Percentiles rank a stretch among this genome's conserved stretches.
phyloP scores from a whole-genome alignment of 2,329 filamentous ascomycete species.

The Talaromyces verruculosus region DNA sequence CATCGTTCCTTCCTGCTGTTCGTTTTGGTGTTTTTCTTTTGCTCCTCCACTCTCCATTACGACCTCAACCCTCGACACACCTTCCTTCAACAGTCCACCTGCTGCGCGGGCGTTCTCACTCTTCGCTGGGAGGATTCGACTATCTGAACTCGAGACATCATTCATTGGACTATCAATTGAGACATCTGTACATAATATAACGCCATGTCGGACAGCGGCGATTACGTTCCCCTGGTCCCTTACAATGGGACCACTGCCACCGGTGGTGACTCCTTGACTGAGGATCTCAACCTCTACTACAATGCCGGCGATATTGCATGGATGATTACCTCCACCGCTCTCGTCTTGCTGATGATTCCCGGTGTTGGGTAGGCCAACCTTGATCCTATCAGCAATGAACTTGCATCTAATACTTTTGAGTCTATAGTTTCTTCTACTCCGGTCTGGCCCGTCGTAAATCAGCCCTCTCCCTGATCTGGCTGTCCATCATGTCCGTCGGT shows the following conservation, averaged over 20 bases:
- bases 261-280: conserved; percentile 64
- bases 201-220: conserved; percentile 34
- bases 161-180: neutral
- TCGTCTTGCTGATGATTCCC: conserved; percentile 89
- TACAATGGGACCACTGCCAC: conserved; percentile 63
- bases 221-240: conserved; percentile 42
- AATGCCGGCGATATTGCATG: conserved; percentile 78
- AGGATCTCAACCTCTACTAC: conserved; percentile 84
- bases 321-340: conserved; percentile 72
- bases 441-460: conserved; percentile 87
- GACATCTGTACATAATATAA: conserved; percentile 16
- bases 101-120: conserved; percentile 10
- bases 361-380: conserved; percentile 65
- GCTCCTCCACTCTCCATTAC: neutral
- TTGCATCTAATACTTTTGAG: neutral
- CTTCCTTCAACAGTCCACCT: conserved; percentile 11
- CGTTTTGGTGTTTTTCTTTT: neutral
- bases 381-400: neutral
- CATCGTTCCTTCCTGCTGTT: neutral
- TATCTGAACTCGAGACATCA: neutral
- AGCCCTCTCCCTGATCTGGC: conserved; percentile 79
- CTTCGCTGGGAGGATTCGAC: neutral
- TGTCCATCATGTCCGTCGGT: conserved; percentile 76
- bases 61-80: neutral
- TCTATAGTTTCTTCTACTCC: conserved; percentile 79